Evolutionary conservation across 2,329 filamentous ascomycete genomes (phyloP), one percentile per base, ranked within the genome.

Genomic region (Aspergillus brunneoviolaceus): DNA sequence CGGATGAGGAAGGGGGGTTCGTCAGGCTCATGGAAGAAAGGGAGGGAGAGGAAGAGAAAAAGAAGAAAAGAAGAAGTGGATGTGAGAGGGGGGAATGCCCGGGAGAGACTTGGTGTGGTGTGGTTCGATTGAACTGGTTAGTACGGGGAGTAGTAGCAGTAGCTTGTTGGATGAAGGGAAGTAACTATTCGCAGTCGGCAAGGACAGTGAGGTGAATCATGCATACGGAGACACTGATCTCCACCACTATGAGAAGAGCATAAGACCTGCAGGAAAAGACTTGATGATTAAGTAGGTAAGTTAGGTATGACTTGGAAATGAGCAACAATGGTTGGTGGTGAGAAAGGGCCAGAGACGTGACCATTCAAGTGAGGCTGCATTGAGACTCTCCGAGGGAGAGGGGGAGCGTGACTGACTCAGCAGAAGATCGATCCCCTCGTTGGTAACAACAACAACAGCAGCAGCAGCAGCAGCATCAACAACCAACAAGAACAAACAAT

Each of bases 1-100:
- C 75, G 67, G 72, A 72, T 53, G 76, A 78, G 55, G 72, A 71
- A 55, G 76, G 75, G 61, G 73, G 75, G 69, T 77, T 77, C 57
- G 76, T 78, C 70, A 77, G 69, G 72, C 75, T 78, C 76, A 78
- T 78, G 59, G 61, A 64, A 27, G 52, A 55, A 23, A 14, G 16
- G 25, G 59, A 63, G 49, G 39, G 49, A 45, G 33, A 31, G 39
- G 45, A 55, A 39, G 50, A 29, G 39, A 54, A 50, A 39, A 12
- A 42, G 49, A 31, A 47, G 48, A 52, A 35, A 33, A 52, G 52
- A 47, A 61, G 57, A 33, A 33, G 27, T 9, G 5, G 27, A 29
- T 29, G 7, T 29, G 27, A 29, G 27, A 29, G 27, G 27, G 27
- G 7, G 27, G 27, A 27, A 29, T 29, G 27, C 27, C 9, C 27